These are phyloP conservation scores for Chlorella sorokiniana DNA, from an alignment of 139 green algal genomes.

Conservation along the genomic window DNA sequence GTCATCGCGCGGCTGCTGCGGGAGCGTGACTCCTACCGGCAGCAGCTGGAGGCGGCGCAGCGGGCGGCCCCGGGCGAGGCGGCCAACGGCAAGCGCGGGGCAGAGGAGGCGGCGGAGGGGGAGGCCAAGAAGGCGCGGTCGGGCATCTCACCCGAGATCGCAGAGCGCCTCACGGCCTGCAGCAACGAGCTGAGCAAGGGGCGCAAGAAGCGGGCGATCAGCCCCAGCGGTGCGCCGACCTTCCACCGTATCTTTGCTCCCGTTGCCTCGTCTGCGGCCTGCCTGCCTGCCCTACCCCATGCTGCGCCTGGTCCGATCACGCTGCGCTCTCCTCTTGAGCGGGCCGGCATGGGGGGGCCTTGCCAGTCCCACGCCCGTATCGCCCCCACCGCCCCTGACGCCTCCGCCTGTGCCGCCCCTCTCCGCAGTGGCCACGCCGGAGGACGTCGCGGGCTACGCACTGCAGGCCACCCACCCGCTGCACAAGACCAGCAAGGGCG, in stretches of 20 bases:
- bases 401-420: background rate
- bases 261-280: background rate
- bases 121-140: conserved; percentile 25
- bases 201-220: conserved; percentile 85
- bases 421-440: conserved; percentile 57
- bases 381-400: too few relatives aligned
- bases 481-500: conserved; percentile 88
- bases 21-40: conserved; percentile 73
- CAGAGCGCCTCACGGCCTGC: conserved; percentile 44
- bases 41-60: conserved; percentile 32
- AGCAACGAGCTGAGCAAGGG: conserved; percentile 65
- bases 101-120: conserved; percentile 25
- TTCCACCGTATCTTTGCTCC: background rate
- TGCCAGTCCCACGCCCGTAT: too few relatives aligned
- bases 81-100: conserved; percentile 53
- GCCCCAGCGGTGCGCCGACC: conserved; percentile 32
- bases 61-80: background rate
- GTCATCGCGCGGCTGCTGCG: conserved; percentile 48
- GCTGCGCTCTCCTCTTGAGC: too few relatives aligned
- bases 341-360: too few relatives aligned
- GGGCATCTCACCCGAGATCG: conserved; percentile 44
- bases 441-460: conserved; percentile 65
- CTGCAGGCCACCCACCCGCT: conserved; percentile 75
- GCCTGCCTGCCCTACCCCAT: too few relatives aligned
- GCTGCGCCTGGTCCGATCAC: too few relatives aligned